These are phyloP conservation scores for Thelonectria blattea DNA, from an alignment of 2,329 filamentous ascomycete genomes.

Conservation along the genomic window DNA sequence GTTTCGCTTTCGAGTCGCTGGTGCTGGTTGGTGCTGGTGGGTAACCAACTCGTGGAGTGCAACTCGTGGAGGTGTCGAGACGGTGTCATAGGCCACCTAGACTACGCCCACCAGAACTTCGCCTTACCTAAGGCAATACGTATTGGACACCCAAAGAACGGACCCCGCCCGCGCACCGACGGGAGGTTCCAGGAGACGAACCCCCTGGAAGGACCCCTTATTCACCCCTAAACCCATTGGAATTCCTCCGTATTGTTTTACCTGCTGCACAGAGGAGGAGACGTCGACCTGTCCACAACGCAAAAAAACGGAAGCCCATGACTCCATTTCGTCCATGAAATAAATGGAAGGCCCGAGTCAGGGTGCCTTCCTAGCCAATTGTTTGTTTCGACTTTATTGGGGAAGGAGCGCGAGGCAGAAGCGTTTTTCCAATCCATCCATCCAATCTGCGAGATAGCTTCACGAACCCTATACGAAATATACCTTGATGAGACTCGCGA, in stretches of 20 bases:
- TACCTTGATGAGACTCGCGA: neutral
- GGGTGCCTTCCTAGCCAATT: no score
- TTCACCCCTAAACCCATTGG: neutral
- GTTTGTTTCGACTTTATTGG: no score
- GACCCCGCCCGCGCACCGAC: neutral
- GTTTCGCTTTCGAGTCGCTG: slow-evolving; percentile 13
- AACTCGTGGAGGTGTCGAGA: slow-evolving; percentile 12
- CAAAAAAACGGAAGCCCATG: slow-evolving; percentile 3
- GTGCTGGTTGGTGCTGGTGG: slow-evolving; percentile 13
- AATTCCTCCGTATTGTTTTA: slow-evolving; percentile 21
- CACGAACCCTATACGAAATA: neutral
- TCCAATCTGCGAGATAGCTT: no score
- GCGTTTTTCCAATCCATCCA: neutral
- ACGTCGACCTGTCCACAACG: slow-evolving; percentile 19
- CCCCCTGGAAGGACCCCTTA: neutral
- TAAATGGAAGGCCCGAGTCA: no score
- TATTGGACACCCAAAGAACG: neutral
- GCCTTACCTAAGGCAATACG: slow-evolving; percentile 18
- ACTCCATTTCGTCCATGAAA: slow-evolving; percentile 3
- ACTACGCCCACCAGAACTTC: neutral
- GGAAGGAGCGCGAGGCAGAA: neutral
- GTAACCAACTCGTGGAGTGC: slow-evolving; percentile 15
- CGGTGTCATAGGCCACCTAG: slow-evolving; percentile 16
- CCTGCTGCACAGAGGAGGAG: slow-evolving; percentile 10
- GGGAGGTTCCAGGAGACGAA: slow-evolving; percentile 5